These are phyloP conservation scores for Arthonia radiata DNA, from an alignment of 495 filamentous ascomycete genomes.

Conservation along the genomic window DNA sequence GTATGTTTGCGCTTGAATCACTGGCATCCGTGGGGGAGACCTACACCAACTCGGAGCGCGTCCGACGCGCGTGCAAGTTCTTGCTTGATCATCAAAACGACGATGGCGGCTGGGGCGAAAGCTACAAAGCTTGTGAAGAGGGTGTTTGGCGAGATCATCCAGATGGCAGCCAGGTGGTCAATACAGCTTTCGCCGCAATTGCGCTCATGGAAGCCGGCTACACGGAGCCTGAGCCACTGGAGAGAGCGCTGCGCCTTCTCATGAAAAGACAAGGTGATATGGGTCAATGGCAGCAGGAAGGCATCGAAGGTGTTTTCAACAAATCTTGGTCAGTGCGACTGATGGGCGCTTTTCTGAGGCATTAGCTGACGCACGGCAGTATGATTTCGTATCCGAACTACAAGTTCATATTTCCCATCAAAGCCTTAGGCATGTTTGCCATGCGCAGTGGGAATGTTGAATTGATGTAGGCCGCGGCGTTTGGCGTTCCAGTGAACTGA, in stretches of 20 bases:
- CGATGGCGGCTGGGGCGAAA: conserved; percentile 95
- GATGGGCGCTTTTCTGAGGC: conserved; percentile 1
- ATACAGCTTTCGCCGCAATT: conserved; percentile 80
- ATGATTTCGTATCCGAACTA: conserved; percentile 99
- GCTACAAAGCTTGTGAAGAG: conserved; percentile 50
- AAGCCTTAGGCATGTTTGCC: conserved; percentile 74
- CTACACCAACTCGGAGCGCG: conserved; percentile 43
- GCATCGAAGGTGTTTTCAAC: conserved; percentile 95
- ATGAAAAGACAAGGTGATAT: conserved; percentile 66
- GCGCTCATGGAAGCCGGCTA: conserved; percentile 65
- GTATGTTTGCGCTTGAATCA: conserved; percentile 82
- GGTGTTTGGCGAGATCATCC: conserved; percentile 34
- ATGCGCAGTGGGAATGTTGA: conserved; percentile 36
- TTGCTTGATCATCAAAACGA: conserved; percentile 54
- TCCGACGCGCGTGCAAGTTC: conserved; percentile 62
- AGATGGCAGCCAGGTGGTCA: conserved; percentile 53
- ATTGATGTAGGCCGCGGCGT: neutral
- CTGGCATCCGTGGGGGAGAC: conserved; percentile 59
- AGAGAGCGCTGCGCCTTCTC: conserved; percentile 52
- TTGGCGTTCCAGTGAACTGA: too few relatives aligned
- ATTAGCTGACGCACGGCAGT: conserved; percentile 17
- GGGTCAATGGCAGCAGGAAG: conserved; percentile 88
- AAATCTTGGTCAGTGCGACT: conserved; percentile 55
- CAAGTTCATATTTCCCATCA: conserved; percentile 90
- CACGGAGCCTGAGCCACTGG: conserved; percentile 47